Evolutionary conservation across 2,329 filamentous ascomycete species (phyloP), one percentile per base, ranked within the genome.

Genomic region (Paecilomyces dactylethromorphus): DNA sequence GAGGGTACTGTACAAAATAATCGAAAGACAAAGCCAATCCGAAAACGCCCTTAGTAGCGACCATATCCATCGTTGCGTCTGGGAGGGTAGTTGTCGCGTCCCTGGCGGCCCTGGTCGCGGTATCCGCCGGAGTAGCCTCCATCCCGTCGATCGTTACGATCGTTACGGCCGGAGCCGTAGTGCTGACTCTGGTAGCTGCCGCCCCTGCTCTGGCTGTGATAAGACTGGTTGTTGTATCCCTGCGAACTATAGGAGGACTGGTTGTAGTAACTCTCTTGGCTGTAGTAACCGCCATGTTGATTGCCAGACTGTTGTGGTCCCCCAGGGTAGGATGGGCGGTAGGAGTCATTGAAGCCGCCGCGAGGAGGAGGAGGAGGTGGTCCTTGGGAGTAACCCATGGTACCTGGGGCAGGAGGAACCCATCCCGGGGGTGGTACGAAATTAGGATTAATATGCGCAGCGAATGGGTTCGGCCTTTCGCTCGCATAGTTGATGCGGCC

Each of bases 401-500:
- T 64, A 13, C 69, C 71, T 55, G 65, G 64, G 21, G 56, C 63
- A 15, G 72, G 72, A 51, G 73, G 72, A 52, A 64, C 65, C 68
- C 71, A 75, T 11, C 73, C 71, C 21, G 70, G 67, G 31, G 75
- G 68, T 61, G 73, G 70, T 39, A 69, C 68, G 59, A 78, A 79
- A 50, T 69, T 74, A 26, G 77, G 77, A 60, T 79, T 74, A 33
- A 79, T 69, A 61, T 79, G 77, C n/a, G 77, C 77, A 21, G 77
- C 77, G 56, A 79, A 79, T 13, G 77, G 78, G 61, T 79, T 80
- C 22, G 75, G 71, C 58, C 75, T 69, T 55, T 73, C 68, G 54
- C 60, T 69, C 35, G 76, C 77, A 69, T 86, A 87, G 62, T 84
- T 85, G 69, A 85, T 82, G 18, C 77, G 78, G 32, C 81, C 77